A percentile compares a stretch with the other conserved stretches of the same genome.
Conservation (phyloP, 2,329 filamentous ascomycete species). For the Cladosporium sphaerospermum region DNA sequence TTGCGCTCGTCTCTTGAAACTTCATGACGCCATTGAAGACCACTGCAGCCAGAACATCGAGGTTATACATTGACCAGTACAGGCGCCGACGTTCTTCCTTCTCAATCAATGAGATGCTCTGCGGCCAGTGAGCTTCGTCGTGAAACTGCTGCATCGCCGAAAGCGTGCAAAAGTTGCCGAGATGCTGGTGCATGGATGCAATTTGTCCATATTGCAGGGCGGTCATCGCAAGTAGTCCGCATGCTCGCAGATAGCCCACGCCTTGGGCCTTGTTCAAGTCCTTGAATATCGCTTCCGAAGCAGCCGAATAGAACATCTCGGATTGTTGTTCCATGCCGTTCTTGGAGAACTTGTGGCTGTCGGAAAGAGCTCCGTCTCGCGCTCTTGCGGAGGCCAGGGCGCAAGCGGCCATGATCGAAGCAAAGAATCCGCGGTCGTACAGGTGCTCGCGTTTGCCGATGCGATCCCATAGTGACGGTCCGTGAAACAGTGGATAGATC, state of each 20-base stretch:
- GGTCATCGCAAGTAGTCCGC: slow-evolving; percentile 45
- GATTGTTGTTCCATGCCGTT: slow-evolving; percentile 26
- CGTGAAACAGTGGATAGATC: slow-evolving; percentile 49
- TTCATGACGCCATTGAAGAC: slow-evolving; percentile 46
- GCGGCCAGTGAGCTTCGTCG: slow-evolving; percentile 50
- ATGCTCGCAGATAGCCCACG: slow-evolving; percentile 41
- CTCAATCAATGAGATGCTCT: slow-evolving; percentile 39
- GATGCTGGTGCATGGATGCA: slow-evolving; percentile 44
- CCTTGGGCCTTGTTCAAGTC: slow-evolving; percentile 32
- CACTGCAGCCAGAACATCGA: slow-evolving; percentile 50
- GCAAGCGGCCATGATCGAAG: slow-evolving; percentile 48
- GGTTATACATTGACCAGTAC: slow-evolving; percentile 53
- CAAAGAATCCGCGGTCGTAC: slow-evolving; percentile 40
- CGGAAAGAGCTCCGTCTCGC: slow-evolving; percentile 45
- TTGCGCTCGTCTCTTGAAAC: slow-evolving; percentile 41
- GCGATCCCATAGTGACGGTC: slow-evolving; percentile 36
- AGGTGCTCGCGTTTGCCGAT: slow-evolving; percentile 41
- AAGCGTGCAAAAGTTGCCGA: slow-evolving; percentile 47
- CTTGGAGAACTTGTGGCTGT: slow-evolving; percentile 23
- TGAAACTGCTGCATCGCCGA: slow-evolving; percentile 46
- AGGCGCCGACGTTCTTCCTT: slow-evolving; percentile 44
- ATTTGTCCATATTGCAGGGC: slow-evolving; percentile 48
- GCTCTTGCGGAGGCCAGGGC: slow-evolving; percentile 44
- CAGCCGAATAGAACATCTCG: slow-evolving; percentile 41
- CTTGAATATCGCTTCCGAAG: slow-evolving; percentile 34